Evolutionary conservation across 257 asterid species (phyloP), one percentile per base, ranked within the genome.

Genomic region (Coffea canephora): DNA sequence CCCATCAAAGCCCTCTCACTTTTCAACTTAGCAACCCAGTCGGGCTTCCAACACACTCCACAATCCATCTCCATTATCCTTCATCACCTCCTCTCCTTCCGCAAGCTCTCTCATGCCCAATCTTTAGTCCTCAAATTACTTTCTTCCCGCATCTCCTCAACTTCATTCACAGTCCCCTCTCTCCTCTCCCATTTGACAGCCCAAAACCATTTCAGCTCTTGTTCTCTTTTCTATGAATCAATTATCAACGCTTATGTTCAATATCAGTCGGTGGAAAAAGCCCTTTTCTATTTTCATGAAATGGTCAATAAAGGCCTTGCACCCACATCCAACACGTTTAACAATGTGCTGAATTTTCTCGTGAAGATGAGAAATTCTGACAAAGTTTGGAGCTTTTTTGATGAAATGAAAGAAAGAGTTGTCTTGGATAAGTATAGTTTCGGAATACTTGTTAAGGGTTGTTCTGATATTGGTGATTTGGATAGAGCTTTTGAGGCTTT

Each of bases 371-470:
- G 71, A 1, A 68, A 54, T 34, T 85, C 84, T 23, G 93, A 85
- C 41, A 83, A 81, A 69, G 92, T 85, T 43, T 88, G 90, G 93
- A 31, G 34, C 45, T 50, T 87, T 79, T 93, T 89, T 45, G 85
- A 78, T 83, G 86, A 78, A 55, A 87, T 88, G 73, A 85, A 79
- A 81, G 82, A 81, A 2, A 80, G 80, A 68, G 76, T 74, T 68
- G 84, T 80, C 8, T 43, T 88, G 86, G 95, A 91, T 82, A 78
- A 65, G 80, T 87, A 91, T 83, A 93, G 93, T 52, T 93, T 90
- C 73, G 95, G 97, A 83, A 89, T 93, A 70, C 76, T 91, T 90
- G 84, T 91, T 73, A 93, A 91, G 81, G 97, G 95, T 79, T 91
- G 94, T 79, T 88, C 93, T 83, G 91, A 86, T 13, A 82, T 75